Evolutionary conservation across 164 flowering plant species (phyloP).

Genomic region (Magnolia sinica): DNA sequence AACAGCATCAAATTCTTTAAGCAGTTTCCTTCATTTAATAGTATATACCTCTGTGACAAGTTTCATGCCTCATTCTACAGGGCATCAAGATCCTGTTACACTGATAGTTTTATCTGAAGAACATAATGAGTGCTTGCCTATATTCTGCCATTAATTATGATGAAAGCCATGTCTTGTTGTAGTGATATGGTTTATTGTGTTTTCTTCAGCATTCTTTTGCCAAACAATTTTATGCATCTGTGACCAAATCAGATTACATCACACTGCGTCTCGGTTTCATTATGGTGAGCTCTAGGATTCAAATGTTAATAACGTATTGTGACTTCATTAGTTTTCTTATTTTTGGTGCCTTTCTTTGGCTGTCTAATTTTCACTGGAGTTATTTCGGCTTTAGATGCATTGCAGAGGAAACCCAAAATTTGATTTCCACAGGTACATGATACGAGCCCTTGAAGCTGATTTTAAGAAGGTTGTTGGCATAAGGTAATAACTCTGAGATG

Average conservation of each 20-base stretch:
- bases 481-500: slow-evolving; percentile 38
- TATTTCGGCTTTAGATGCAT: slow-evolving; percentile 43
- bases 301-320: background rate
- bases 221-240: slow-evolving; percentile 63
- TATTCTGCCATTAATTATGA: background rate
- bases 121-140: background rate
- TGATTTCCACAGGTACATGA: slow-evolving; percentile 75
- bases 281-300: slow-evolving; percentile 14
- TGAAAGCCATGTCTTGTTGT: background rate
- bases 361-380: background rate
- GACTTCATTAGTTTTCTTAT: background rate
- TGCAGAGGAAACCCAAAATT: slow-evolving; percentile 43
- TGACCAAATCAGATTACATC: slow-evolving; percentile 59
- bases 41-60: no score
- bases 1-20: no score
- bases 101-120: background rate
- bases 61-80: no score
- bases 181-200: slow-evolving; percentile 1
- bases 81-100: no score
- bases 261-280: slow-evolving; percentile 42
- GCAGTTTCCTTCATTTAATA: no score
- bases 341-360: background rate
- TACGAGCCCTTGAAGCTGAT: slow-evolving; percentile 60
- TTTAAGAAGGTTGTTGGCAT: slow-evolving; percentile 73
- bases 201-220: slow-evolving; percentile 42